phyloP scores from a whole-genome alignment of 208 protist genomes.

The Tetramitus jugosus region DNA sequence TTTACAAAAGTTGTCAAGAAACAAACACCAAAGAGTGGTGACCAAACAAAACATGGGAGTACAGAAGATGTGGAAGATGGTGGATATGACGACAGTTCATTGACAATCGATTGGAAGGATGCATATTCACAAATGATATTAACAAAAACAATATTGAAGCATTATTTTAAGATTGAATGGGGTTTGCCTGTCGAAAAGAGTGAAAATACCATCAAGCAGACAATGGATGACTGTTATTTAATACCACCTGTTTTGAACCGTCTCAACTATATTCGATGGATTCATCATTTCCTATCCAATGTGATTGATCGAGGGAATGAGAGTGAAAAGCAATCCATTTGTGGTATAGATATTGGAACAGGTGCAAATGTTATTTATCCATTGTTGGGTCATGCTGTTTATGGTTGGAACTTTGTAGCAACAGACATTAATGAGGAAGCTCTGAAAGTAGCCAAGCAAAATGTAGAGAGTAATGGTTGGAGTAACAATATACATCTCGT shows the following conservation, averaged over 20 bases:
- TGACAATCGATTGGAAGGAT: not conserved
- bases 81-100: not conserved
- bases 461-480: not conserved
- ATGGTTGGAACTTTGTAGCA: constrained; percentile 20
- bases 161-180: constrained; percentile 20
- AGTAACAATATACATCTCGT: not conserved
- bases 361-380: constrained; percentile 24
- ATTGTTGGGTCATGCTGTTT: not conserved
- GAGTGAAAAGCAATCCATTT: not conserved
- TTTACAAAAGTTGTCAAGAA: too few species aligned
- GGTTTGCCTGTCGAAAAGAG: constrained; percentile 3
- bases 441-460: not conserved
- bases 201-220: too few species aligned
- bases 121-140: not conserved
- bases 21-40: too few species aligned
- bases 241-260: constrained; percentile 20
- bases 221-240: too few species aligned
- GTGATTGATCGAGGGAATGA: not conserved
- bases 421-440: constrained; percentile 7
- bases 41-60: too few species aligned
- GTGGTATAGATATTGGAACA: not conserved
- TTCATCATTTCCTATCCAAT: constrained; percentile 15
- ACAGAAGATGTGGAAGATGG: too few species aligned
- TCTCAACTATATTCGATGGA: constrained; percentile 20
- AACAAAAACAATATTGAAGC: constrained; percentile 3